Conservation (phyloP, 2,329 filamentous ascomycete genomes). For the Ophiostoma sp. region DNA sequence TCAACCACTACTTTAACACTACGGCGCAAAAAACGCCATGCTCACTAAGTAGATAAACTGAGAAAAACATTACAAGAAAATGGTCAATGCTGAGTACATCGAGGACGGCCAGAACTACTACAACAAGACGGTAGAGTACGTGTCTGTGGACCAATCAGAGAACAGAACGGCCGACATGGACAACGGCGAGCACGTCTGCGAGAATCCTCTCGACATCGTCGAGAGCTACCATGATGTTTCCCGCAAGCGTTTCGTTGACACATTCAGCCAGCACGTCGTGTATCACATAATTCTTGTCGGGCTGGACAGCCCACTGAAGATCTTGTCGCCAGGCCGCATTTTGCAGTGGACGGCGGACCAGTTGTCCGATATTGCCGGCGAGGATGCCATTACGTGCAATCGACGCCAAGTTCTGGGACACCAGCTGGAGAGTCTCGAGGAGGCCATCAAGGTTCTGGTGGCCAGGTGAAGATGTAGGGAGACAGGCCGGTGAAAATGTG, state of each 20-base stretch:
- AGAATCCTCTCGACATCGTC: constrained; percentile 56
- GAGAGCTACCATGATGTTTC: constrained; percentile 58
- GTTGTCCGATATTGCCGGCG: constrained; percentile 53
- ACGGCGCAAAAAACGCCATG: constrained; percentile 30
- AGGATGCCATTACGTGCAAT: constrained; percentile 42
- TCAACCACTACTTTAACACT: constrained; percentile 49
- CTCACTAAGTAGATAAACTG: constrained; percentile 21
- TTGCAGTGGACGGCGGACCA: constrained; percentile 42
- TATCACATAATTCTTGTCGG: constrained; percentile 49
- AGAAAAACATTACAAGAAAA: neutral
- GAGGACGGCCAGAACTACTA: neutral
- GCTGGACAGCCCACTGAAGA: constrained; percentile 44
- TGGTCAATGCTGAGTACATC: neutral
- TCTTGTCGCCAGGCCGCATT: constrained; percentile 50
- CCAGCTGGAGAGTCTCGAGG: constrained; percentile 43
- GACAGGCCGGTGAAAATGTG: too few relatives aligned
- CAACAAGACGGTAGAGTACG: neutral
- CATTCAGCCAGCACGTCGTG: constrained; percentile 50
- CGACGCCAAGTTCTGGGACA: constrained; percentile 40
- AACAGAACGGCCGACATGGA: constrained; percentile 21
- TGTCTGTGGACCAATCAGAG: neutral
- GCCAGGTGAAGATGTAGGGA: neutral
- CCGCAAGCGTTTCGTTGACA: constrained; percentile 57
- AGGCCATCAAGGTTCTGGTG: constrained; percentile 30
- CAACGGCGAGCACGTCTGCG: constrained; percentile 28